phyloP scores from a whole-genome alignment of 2,329 filamentous ascomycete genomes.

The Cercospora zeae-maydis region DNA sequence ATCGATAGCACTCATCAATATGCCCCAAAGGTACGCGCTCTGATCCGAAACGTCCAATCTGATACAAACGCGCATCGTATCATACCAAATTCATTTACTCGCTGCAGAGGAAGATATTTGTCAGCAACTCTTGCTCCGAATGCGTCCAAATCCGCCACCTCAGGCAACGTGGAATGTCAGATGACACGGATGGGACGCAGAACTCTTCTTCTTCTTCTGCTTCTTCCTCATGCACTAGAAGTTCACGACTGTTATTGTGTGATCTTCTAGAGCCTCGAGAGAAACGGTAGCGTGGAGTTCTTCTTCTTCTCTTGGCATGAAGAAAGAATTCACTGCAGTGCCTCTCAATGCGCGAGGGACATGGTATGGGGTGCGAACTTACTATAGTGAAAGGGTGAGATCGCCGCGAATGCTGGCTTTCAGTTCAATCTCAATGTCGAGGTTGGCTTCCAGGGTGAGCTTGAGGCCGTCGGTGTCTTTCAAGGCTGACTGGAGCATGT shows the following conservation, averaged over 20 bases:
- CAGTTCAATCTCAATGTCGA: constrained; percentile 79
- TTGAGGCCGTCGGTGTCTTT: constrained; percentile 64
- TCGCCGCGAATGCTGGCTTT: constrained; percentile 85
- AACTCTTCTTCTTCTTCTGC: too few species aligned
- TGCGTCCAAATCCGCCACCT: neutral
- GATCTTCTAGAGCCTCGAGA: constrained; percentile 7
- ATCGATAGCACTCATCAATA: neutral
- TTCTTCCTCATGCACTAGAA: constrained; percentile 13
- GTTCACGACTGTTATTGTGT: constrained; percentile 16
- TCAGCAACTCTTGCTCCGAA: constrained; percentile 1
- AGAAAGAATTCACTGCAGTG: neutral
- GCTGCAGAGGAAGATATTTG: neutral
- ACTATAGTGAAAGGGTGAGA: constrained; percentile 73
- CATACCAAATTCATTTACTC: neutral
- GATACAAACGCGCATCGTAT: neutral
- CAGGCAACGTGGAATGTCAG: neutral
- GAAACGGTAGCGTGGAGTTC: neutral
- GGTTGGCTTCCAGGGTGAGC: constrained; percentile 69
- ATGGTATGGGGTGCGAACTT: constrained; percentile 41
- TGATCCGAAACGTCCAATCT: neutral
- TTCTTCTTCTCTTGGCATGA: neutral
- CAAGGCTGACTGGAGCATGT: constrained; percentile 32
- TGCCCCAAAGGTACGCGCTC: neutral
- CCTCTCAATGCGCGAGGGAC: neutral
- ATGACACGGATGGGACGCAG: neutral